Conservation (phyloP, 768 basidiomycete genomes). For the Pleurotus platypus region DNA sequence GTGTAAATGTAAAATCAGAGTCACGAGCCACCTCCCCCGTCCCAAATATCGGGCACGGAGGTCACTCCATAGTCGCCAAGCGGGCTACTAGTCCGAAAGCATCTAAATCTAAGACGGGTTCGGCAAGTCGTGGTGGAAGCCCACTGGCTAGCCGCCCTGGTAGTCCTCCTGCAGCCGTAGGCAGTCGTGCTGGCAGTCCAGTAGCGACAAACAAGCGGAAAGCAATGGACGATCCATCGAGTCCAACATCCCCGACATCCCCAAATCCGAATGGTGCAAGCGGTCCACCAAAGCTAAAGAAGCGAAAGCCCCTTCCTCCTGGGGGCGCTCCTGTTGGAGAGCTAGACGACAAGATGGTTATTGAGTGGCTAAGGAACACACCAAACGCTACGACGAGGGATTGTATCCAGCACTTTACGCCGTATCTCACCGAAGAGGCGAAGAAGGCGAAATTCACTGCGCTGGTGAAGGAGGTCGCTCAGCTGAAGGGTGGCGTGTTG, state of each 20-base stretch:
- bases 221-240: conserved; percentile 33
- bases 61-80: conserved; percentile 78
- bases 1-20: conserved; percentile 23
- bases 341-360: conserved; percentile 60
- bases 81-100: conserved; percentile 81
- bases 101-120: conserved; percentile 51
- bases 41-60: conserved; percentile 44
- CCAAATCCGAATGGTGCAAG: conserved; percentile 45
- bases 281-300: conserved; percentile 46
- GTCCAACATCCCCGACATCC: conserved; percentile 22
- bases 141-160: conserved; percentile 36
- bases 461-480: conserved; percentile 77
- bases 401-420: conserved; percentile 77
- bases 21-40: conserved; percentile 62
- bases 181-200: conserved; percentile 44
- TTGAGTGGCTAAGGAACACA: conserved; percentile 72
- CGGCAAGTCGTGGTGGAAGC: conserved; percentile 53
- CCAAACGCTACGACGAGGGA: conserved; percentile 73
- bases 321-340: conserved; percentile 46
- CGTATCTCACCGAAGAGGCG: conserved; percentile 63
- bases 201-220: conserved; percentile 33
- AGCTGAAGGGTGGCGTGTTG: conserved; percentile 63
- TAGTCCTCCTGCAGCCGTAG: conserved; percentile 17
- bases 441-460: conserved; percentile 76
- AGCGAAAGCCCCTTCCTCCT: conserved; percentile 39